Base-by-base conservation (phyloP, 2,329 filamentous ascomycete genomes). In the Colletotrichum sp. region DNA sequence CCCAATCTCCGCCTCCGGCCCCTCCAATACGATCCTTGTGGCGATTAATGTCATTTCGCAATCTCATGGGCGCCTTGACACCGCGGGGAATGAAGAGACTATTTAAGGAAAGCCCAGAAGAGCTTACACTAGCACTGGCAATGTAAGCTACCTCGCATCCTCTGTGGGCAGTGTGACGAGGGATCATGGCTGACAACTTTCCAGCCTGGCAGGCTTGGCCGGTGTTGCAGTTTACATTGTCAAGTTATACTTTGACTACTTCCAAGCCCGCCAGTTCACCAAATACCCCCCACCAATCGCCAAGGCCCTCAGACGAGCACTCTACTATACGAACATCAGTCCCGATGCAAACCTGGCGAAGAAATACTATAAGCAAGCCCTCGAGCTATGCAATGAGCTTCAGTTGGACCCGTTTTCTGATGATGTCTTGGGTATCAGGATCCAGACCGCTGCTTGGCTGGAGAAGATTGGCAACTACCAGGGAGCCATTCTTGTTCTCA, bases 341-440 rank as follows among this genome's bases (percentile, higher is more conserved):
- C 89, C 93, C 6, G 93, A 98, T 73, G 91, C 94, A 4, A 89
- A 93, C 72, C 89, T 93, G 69, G 96, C 96, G 1, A 87, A 97
- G 73, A 93, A 95, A 77, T 95, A 95, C 82, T 98, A 98, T 82
- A 92, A 92, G 78, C 90, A 93, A 76, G 95, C 96, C 5, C 87
- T 98, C 71, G 87, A 92, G 75, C 88, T 93, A 66, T 95, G 95
- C 71, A 86, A 92, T 64, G 92, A 95, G 79, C 80, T 93, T 65
- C 91, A 92, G 1, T 90, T 99, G 86, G 95, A 98, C 80, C 95
- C 94, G 0, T 97, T 96, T 81, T 96, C 94, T 6, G 94, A 98
- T 78, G 96, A 98, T 81, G 93, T 98, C 38, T 88, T 98, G 77
- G 97, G 97, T 11, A 92, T 98, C 66, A 95, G 95, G 80, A 92